A percentile compares a stretch with the other conserved stretches of the same genome.
Conservation (phyloP, 1,284 basidiomycete genomes). For the Sphagnurus paluster region DNA sequence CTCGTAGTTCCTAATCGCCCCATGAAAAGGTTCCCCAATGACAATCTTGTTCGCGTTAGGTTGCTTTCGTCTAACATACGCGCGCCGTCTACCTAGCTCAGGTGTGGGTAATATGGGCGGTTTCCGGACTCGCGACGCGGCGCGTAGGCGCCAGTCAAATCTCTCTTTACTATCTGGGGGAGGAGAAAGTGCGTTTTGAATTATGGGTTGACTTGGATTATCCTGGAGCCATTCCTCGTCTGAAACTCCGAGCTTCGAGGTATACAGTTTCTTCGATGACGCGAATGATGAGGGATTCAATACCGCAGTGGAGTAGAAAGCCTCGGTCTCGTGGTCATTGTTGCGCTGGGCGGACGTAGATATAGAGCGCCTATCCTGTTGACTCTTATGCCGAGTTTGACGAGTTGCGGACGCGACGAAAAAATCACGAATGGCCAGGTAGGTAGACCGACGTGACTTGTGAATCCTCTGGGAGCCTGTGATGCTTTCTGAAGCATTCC, state of each 20-base stretch:
- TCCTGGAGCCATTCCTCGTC: slow-evolving; percentile 29
- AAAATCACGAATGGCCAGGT: slow-evolving; percentile 18
- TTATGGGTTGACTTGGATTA: slow-evolving; percentile 13
- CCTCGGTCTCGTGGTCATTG: slow-evolving; percentile 15
- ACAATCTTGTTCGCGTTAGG: slow-evolving; percentile 33
- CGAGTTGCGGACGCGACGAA: slow-evolving; percentile 15
- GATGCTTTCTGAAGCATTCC: slow-evolving; percentile 8
- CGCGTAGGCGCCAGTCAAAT: slow-evolving; percentile 28
- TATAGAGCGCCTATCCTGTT: slow-evolving; percentile 9
- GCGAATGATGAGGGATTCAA: slow-evolving; percentile 4
- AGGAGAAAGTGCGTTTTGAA: slow-evolving; percentile 2
- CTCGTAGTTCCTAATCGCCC: slow-evolving; percentile 46
- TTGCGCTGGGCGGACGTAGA: slow-evolving; percentile 6
- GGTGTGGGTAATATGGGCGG: not conserved
- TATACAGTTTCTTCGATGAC: not conserved
- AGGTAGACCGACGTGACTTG: slow-evolving; percentile 11
- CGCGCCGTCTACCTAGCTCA: slow-evolving; percentile 2
- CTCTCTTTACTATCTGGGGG: slow-evolving; percentile 11
- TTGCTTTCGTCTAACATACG: slow-evolving; percentile 33
- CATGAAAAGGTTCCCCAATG: slow-evolving; percentile 38
- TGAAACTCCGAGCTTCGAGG: slow-evolving; percentile 18
- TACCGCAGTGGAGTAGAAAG: slow-evolving; percentile 12
- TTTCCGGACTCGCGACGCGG: slow-evolving; percentile 19
- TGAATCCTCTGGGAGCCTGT: not conserved
- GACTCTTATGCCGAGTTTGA: too few relatives aligned